A percentile compares a stretch with the other conserved stretches of the same genome.
These are phyloP conservation scores for Paraleonurus japonicus DNA, from an alignment of 257 asterid genomes.

Conservation along the genomic window DNA sequence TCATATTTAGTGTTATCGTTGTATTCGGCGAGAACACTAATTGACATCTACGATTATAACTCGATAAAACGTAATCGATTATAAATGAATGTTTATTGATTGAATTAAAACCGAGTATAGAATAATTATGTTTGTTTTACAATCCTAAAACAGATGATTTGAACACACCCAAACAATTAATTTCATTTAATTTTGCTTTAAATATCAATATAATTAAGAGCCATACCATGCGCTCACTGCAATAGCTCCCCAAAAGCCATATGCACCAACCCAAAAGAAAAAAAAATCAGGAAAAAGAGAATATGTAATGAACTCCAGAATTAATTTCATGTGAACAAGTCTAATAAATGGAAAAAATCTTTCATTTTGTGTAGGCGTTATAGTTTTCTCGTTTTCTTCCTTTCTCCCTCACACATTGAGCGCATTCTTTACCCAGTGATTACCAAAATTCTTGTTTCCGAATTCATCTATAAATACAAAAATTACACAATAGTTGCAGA, in stretches of 20 bases:
- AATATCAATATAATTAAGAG: not conserved
- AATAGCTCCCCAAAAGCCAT: not conserved
- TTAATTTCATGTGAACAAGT: slow-evolving; percentile 3
- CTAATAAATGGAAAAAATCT: slow-evolving; percentile 28
- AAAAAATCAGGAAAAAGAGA: not conserved
- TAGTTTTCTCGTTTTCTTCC: not conserved
- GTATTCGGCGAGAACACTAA: too few species aligned
- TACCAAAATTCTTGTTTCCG: slow-evolving; percentile 16
- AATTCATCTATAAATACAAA: slow-evolving; percentile 1
- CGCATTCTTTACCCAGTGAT: slow-evolving; percentile 9
- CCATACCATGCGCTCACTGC: not conserved
- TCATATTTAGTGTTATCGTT: too few species aligned
- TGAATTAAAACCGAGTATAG: not conserved
- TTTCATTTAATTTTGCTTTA: not conserved
- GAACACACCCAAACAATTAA: slow-evolving; percentile 4
- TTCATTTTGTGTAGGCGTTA: slow-evolving; percentile 14
- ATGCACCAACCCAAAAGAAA: not conserved
- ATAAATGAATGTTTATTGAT: not conserved
- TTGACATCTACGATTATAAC: not conserved
- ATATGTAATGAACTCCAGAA: slow-evolving; percentile 4
- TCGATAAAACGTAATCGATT: not conserved
- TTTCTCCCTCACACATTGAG: slow-evolving; percentile 24
- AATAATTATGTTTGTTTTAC: not conserved
- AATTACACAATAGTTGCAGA: not conserved
- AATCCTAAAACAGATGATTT: slow-evolving; percentile 9